Evolutionary conservation across 2,329 filamentous ascomycete genomes (phyloP).

Genomic region (Mollisia scopiformis): DNA sequence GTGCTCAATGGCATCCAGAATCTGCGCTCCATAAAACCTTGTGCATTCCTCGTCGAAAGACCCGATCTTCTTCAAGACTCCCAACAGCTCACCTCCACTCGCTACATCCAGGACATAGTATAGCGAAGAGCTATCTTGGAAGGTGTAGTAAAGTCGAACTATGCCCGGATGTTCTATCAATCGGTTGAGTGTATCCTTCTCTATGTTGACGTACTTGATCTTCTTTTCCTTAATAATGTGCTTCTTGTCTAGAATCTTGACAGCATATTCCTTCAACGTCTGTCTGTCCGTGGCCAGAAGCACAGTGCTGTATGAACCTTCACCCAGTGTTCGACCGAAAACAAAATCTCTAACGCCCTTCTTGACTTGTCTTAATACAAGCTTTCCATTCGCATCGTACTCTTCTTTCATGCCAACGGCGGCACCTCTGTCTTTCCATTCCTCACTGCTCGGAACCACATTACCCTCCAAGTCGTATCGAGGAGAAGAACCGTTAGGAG

Average conservation of each 20-base stretch:
- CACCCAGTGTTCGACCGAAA: constrained; percentile 87
- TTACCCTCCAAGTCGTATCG: constrained; percentile 61
- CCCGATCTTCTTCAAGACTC: constrained; percentile 89
- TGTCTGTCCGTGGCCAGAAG: constrained; percentile 91
- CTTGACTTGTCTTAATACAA: constrained; percentile 82
- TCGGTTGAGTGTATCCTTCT: constrained; percentile 96
- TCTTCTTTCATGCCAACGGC: constrained; percentile 82
- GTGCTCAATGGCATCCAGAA: constrained; percentile 93
- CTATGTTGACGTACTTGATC: constrained; percentile 99
- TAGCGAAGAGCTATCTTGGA: constrained; percentile 92
- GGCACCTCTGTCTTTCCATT: constrained; percentile 96
- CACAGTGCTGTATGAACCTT: constrained; percentile 97
- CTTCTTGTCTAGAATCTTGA: constrained; percentile 97
- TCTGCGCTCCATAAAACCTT: constrained; percentile 92
- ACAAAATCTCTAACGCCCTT: constrained; percentile 97
- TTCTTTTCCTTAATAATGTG: constrained; percentile 99
- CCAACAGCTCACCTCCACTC: constrained; percentile 87
- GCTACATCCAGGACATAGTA: constrained; percentile 97
- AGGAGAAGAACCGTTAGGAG: constrained; percentile 36
- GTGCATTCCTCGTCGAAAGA: constrained; percentile 96
- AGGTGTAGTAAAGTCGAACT: constrained; percentile 96
- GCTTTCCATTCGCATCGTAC: constrained; percentile 81
- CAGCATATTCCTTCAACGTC: constrained; percentile 93
- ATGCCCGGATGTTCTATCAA: constrained; percentile 96
- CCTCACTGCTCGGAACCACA: constrained; percentile 69